Base-by-base conservation (phyloP, 148 eudicot species). In the Cornus florida region DNA sequence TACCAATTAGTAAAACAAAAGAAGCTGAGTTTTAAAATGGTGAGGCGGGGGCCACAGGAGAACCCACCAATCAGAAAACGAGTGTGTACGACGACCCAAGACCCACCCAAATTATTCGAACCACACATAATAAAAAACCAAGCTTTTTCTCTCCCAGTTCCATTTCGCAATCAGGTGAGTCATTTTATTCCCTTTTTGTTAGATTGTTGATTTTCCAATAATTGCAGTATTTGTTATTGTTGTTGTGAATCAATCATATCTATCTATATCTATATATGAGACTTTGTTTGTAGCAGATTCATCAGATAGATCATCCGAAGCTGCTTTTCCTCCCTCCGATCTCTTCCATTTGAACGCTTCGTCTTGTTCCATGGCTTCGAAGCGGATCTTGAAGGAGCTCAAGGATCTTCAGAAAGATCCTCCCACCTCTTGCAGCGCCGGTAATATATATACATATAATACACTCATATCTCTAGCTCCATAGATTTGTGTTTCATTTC, bases 331-430 rank as follows among this genome's bases (percentile, higher is more conserved):
- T 48, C 53, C 38, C 2, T 48, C 53, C 53, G 53, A 48, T 53
- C 59, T 53, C 59, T 53, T 12, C 19, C 17, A 53, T 53, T 53
- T 53, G 19, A 14, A 53, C 3, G 23, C 19, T 62, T 62, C 20
- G 23, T 17, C 8, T 62, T 20, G 23, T 62, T n/a, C 23, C 31
- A 91, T 91, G 95, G 95, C 95, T 76, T 91, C 95, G 67, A 90
- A 91, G 67, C 93, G 93, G 76, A 91, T 91, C 84, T 79, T 87
- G 86, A 91, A 91, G 91, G 95, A 91, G 89, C 95, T 91, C 75
- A 91, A 91, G 85, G 95, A 91, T 87, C 92, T 91, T 75, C 95
- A 91, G 85, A 91, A 90, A 81, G 95, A 91, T 80, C 95, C 95
- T 70, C 91, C 95, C 5, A 88, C 89, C 50, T 91, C 95, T 14